phyloP scores from a whole-genome alignment of 2,329 filamentous ascomycete species.

The Sporothrix pallida region DNA sequence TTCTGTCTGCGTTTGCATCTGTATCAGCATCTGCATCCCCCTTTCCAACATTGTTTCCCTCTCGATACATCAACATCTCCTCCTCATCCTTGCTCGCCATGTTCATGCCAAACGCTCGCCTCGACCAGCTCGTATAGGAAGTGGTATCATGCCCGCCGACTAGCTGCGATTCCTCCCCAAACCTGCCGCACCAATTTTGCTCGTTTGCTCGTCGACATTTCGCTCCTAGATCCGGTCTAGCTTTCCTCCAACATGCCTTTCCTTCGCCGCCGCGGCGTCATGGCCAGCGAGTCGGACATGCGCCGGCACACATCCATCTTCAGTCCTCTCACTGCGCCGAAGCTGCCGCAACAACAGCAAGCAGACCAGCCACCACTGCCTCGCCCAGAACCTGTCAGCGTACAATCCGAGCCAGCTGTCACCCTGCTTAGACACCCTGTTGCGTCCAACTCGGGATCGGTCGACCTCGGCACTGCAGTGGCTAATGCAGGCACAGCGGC shows the following conservation, averaged over 20 bases:
- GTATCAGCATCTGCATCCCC: neutral
- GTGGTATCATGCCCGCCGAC: slow-evolving; percentile 23
- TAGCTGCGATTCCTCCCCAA: slow-evolving; percentile 13
- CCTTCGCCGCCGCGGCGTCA: slow-evolving; percentile 65
- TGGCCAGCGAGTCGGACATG: slow-evolving; percentile 65
- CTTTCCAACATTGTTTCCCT: neutral
- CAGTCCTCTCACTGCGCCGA: slow-evolving; percentile 41
- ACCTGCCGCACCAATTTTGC: neutral
- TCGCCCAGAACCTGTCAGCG: slow-evolving; percentile 12
- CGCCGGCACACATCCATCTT: slow-evolving; percentile 54
- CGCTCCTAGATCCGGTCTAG: neutral
- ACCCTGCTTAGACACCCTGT: neutral
- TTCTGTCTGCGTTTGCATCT: neutral
- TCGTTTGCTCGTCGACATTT: neutral
- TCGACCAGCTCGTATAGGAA: slow-evolving; percentile 31
- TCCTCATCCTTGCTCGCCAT: slow-evolving; percentile 27
- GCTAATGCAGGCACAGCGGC: slow-evolving; percentile 40
- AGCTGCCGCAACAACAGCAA: slow-evolving; percentile 30
- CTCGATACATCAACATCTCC: neutral
- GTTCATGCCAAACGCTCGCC: slow-evolving; percentile 29
- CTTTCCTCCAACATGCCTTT: slow-evolving; percentile 57
- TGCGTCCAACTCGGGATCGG: neutral
- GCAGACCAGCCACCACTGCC: slow-evolving; percentile 29
- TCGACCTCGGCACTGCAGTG: slow-evolving; percentile 36
- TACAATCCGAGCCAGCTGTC: slow-evolving; percentile 15